phyloP scores from a whole-genome alignment of 352 stramenopile species.

The Pythium grandisporangium region DNA sequence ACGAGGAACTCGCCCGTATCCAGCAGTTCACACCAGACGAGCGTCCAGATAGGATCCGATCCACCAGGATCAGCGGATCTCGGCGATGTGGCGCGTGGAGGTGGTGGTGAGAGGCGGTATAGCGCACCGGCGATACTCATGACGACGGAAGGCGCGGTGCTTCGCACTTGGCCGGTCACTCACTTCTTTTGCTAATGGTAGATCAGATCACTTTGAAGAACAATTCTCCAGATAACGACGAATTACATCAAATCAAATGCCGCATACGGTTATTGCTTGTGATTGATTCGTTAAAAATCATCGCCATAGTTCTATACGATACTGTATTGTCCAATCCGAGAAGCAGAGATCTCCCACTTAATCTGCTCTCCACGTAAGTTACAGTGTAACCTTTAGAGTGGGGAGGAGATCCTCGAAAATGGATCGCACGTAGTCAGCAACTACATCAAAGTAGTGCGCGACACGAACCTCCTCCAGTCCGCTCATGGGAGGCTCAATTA shows the following conservation, averaged over 20 bases:
- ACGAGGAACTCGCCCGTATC: slow-evolving; percentile 60
- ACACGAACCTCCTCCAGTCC: slow-evolving; percentile 38
- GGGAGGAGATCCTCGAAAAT: slow-evolving; percentile 45
- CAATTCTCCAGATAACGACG: too few species aligned
- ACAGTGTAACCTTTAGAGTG: slow-evolving; percentile 6
- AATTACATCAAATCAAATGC: too few species aligned
- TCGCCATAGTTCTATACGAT: too few species aligned
- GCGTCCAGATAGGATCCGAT: slow-evolving; percentile 54
- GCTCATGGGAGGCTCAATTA: slow-evolving; percentile 42
- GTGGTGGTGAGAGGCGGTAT: slow-evolving; percentile 64
- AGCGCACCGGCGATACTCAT: slow-evolving; percentile 67
- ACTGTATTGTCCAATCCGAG: too few species aligned
- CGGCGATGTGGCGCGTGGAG: too few species aligned
- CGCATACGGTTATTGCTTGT: too few species aligned
- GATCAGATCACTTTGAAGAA: too few species aligned
- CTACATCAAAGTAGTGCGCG: slow-evolving; percentile 67
- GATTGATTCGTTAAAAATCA: slow-evolving; percentile 5
- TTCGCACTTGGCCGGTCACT: too few species aligned
- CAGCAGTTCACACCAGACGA: slow-evolving; percentile 74
- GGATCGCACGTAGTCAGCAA: slow-evolving; percentile 59
- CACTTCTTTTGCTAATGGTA: too few species aligned
- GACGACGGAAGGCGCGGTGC: too few species aligned
- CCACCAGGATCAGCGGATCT: slow-evolving; percentile 67
- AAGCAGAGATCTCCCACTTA: too few species aligned
- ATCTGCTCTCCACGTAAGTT: too few species aligned